Percentiles rank a stretch among this genome's conserved stretches.
Conservation (phyloP, 306 rosid species). For the Prunus mongolica region DNA sequence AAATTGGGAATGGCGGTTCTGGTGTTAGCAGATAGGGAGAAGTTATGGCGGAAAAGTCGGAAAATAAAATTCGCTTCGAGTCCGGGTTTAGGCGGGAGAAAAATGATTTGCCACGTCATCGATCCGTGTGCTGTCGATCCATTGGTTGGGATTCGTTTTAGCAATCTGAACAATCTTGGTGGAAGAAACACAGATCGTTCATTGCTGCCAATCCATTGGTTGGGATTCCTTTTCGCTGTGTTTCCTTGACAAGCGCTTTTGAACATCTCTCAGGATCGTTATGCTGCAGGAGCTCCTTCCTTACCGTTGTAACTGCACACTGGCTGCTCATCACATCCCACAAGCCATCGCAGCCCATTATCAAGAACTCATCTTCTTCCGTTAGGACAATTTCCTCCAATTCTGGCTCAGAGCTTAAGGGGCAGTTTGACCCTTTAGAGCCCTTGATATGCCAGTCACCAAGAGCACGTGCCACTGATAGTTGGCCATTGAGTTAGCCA, state of each 20-base stretch:
- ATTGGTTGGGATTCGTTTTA: too few relatives aligned
- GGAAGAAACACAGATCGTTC: too few relatives aligned
- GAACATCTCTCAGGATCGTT: slow-evolving; percentile 54
- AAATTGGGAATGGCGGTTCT: too few relatives aligned
- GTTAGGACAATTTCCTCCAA: slow-evolving; percentile 43
- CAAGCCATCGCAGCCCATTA: slow-evolving; percentile 67
- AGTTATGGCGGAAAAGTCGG: too few relatives aligned
- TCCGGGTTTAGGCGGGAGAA: too few relatives aligned
- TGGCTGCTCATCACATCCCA: slow-evolving; percentile 88
- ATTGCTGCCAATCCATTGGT: too few relatives aligned
- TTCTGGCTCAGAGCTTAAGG: slow-evolving; percentile 64
- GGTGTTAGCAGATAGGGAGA: too few relatives aligned
- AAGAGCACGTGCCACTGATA: slow-evolving; percentile 66
- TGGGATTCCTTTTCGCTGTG: too few relatives aligned
- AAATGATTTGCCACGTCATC: too few relatives aligned
- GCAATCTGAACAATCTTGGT: too few relatives aligned
- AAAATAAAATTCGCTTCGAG: too few relatives aligned
- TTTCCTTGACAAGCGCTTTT: slow-evolving; percentile 44
- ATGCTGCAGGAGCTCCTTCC: slow-evolving; percentile 59
- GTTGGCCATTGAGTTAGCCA: slow-evolving; percentile 67
- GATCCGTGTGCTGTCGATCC: too few relatives aligned
- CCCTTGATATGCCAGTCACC: slow-evolving; percentile 84
- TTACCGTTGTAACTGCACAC: slow-evolving; percentile 71
- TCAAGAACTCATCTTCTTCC: slow-evolving; percentile 66
- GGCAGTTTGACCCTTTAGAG: slow-evolving; percentile 51